Conservation (phyloP, 805 yeast genomes). For the Cyberlindnera sargentensis region DNA sequence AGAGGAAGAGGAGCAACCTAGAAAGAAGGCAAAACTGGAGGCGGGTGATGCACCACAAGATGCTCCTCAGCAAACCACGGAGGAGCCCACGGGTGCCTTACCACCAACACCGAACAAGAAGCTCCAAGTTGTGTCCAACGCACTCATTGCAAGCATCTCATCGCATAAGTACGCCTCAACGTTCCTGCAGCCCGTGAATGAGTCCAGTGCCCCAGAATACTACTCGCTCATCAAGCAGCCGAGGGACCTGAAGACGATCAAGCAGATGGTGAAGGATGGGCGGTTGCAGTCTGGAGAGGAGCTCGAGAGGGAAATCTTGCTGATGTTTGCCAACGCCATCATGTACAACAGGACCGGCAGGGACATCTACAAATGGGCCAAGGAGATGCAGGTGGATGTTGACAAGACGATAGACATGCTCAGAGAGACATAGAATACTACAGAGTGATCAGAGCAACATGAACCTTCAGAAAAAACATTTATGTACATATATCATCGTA, state of each 20-base stretch:
- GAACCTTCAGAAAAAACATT: too few relatives aligned
- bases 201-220: conserved; percentile 64
- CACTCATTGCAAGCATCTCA: conserved; percentile 55
- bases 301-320: conserved; percentile 59
- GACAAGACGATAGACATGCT: conserved; percentile 50
- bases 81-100: neutral
- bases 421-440: conserved; percentile 16
- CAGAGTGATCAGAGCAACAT: neutral
- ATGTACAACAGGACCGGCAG: conserved; percentile 70
- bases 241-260: conserved; percentile 59
- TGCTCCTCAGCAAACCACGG: neutral
- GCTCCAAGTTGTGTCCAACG: conserved; percentile 55
- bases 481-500: neutral
- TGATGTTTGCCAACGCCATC: conserved; percentile 79
- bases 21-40: conserved; percentile 3
- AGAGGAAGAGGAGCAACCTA: conserved; percentile 8
- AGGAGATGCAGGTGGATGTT: conserved; percentile 66
- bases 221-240: conserved; percentile 55
- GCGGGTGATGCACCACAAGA: neutral
- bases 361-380: conserved; percentile 54
- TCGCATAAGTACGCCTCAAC: conserved; percentile 70
- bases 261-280: conserved; percentile 50
- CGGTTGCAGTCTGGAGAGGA: conserved; percentile 41
- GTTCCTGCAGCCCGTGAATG: conserved; percentile 63
- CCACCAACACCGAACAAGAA: conserved; percentile 35